Conservation (phyloP, 495 filamentous ascomycete species). For the Annulohypoxylon nitens region DNA sequence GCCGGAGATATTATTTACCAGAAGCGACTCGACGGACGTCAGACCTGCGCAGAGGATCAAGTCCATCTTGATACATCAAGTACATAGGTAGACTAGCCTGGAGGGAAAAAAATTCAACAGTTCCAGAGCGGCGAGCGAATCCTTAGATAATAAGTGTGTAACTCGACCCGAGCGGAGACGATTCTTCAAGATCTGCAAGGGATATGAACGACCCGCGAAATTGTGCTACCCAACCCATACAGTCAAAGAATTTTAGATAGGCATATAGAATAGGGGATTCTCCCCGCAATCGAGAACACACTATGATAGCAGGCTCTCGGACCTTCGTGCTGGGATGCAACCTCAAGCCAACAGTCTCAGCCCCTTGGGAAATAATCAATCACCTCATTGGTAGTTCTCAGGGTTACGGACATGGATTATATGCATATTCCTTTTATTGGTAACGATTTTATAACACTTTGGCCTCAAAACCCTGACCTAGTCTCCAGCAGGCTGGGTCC, state of each 20-base stretch:
- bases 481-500: background rate
- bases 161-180: background rate
- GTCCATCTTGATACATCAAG: slow-evolving; percentile 9
- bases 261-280: slow-evolving; percentile 3
- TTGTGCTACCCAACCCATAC: background rate
- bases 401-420: background rate
- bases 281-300: slow-evolving; percentile 12
- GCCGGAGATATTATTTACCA: slow-evolving; percentile 3
- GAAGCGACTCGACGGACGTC: slow-evolving; percentile 10
- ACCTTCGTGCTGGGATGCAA: slow-evolving; percentile 1
- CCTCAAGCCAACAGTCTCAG: slow-evolving; percentile 9
- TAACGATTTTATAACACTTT: background rate
- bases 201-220: background rate
- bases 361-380: slow-evolving; percentile 6
- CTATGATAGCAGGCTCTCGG: slow-evolving; percentile 12
- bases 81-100: background rate
- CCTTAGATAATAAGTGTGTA: background rate
- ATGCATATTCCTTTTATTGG: slow-evolving; percentile 11
- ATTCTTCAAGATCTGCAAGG: slow-evolving; percentile 5
- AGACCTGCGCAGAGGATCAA: slow-evolving; percentile 25
- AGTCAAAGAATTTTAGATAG: too few relatives aligned
- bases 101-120: background rate
- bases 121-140: background rate
- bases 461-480: too few relatives aligned
- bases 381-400: slow-evolving; percentile 9